phyloP scores from a whole-genome alignment of 192 early-diverging fungal genomes.

The Podila epicladia region DNA sequence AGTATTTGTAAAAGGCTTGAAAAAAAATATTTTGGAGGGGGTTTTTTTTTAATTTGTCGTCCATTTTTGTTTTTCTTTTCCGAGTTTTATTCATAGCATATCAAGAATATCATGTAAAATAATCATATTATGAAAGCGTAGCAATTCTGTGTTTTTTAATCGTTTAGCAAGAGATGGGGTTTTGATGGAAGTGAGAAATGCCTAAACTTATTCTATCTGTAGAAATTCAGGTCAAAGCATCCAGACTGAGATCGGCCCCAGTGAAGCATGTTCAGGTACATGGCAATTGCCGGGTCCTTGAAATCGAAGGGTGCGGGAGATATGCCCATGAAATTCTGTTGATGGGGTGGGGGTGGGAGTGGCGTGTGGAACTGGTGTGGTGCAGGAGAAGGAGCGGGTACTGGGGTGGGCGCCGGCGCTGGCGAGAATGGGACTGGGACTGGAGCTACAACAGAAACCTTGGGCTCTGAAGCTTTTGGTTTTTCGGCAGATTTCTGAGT shows the following conservation, averaged over 20 bases:
- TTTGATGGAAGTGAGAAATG: no score
- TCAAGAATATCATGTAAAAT: neutral
- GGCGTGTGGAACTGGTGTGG: no score
- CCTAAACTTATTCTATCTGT: neutral
- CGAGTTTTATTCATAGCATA: neutral
- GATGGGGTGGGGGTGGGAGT: no score
- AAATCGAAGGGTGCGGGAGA: neutral
- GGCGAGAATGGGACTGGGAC: no score
- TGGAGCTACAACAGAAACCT: no score
- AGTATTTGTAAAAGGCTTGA: conserved; percentile 52
- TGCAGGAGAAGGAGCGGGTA: no score
- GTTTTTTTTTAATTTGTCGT: neutral
- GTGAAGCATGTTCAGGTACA: neutral
- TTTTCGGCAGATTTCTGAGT: no score
- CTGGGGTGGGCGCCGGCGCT: no score
- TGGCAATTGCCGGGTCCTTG: neutral
- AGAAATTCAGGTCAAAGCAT: neutral
- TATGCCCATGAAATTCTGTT: neutral
- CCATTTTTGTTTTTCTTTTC: neutral
- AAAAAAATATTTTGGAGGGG: neutral
- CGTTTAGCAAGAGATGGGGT: neutral
- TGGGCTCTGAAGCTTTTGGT: no score
- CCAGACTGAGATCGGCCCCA: conserved; percentile 5
- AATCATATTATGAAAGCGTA: no score
- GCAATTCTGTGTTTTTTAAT: no score